Conservation (phyloP, 192 early-diverging fungal species). For the Allomyces javanicus region DNA sequence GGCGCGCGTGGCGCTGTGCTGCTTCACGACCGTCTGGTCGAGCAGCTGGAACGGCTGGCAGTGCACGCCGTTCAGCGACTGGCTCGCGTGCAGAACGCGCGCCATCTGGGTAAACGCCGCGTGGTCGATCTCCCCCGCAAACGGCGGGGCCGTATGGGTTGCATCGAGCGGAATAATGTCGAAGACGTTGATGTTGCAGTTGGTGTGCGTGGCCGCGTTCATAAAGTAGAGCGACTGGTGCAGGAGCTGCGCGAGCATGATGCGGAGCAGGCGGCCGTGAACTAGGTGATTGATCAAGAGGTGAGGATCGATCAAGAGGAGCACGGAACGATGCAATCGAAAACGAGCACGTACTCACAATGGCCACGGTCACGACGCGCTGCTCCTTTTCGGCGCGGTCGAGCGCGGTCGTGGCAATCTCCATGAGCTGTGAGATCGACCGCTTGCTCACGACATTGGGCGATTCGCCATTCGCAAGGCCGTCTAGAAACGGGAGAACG, state of each 20-base stretch:
- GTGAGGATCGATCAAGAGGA: too few species aligned
- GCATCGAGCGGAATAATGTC: constrained; percentile 1
- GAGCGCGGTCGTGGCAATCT: constrained; percentile 8
- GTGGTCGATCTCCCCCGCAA: too few species aligned
- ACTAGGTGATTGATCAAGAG: neutral
- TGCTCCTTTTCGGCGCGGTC: constrained; percentile 2
- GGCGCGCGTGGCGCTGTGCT: too few species aligned
- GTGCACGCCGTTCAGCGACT: too few species aligned
- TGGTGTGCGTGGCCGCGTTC: constrained; percentile 14
- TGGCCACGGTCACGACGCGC: constrained; percentile 8
- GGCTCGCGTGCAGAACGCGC: too few species aligned
- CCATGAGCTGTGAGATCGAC: constrained; percentile 7
- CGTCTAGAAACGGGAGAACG: constrained; percentile 7
- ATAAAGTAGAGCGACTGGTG: constrained; percentile 13
- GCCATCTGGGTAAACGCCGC: too few species aligned
- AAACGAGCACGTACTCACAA: too few species aligned
- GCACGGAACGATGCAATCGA: too few species aligned
- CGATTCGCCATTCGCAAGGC: constrained; percentile 8
- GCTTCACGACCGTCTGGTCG: too few species aligned
- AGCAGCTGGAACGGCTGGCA: too few species aligned
- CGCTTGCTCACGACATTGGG: constrained; percentile 10
- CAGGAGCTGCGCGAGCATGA: constrained; percentile 13
- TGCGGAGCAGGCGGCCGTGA: constrained; percentile 17
- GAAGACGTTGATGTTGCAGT: constrained; percentile 13
- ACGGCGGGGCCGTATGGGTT: too few species aligned